Conservation (phyloP, 495 filamentous ascomycete genomes). For the Penicillium desertorum region DNA sequence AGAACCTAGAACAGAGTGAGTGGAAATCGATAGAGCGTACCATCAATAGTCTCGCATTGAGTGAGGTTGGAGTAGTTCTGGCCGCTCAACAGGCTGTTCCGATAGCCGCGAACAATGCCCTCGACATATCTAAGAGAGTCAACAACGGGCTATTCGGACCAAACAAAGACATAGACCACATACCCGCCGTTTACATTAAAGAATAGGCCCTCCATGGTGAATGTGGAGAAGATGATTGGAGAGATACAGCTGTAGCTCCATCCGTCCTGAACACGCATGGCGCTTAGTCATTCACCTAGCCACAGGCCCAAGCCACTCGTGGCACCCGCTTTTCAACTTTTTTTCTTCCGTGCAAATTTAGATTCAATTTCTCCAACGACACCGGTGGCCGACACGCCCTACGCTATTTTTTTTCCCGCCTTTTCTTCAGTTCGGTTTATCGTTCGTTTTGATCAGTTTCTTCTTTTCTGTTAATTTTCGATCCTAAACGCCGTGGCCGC, state of each 20-base stretch:
- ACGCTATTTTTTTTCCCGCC: constrained; percentile 19
- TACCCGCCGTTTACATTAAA: constrained; percentile 96
- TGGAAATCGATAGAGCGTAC: constrained; percentile 46
- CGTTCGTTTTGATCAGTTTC: constrained; percentile 1
- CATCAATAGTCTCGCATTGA: constrained; percentile 98
- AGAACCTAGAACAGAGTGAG: background rate
- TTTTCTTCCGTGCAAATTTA: constrained; percentile 38
- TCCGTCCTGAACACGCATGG: constrained; percentile 15
- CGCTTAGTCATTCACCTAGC: constrained; percentile 31
- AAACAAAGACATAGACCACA: constrained; percentile 18
- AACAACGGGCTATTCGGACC: constrained; percentile 19
- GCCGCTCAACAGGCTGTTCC: constrained; percentile 86
- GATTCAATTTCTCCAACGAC: constrained; percentile 31
- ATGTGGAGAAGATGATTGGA: constrained; percentile 20
- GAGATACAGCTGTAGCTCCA: constrained; percentile 26
- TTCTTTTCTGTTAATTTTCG: constrained; percentile 16
- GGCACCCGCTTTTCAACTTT: constrained; percentile 32
- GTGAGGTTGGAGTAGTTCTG: constrained; percentile 94
- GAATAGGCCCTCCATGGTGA: constrained; percentile 86
- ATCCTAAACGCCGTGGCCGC: constrained; percentile 35
- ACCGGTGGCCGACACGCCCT: constrained; percentile 26
- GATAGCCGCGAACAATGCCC: constrained; percentile 94
- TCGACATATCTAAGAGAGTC: constrained; percentile 75
- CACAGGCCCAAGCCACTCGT: constrained; percentile 23
- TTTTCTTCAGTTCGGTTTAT: constrained; percentile 18